Conservation (phyloP, 495 filamentous ascomycete genomes). For the Platismatia glauca region DNA sequence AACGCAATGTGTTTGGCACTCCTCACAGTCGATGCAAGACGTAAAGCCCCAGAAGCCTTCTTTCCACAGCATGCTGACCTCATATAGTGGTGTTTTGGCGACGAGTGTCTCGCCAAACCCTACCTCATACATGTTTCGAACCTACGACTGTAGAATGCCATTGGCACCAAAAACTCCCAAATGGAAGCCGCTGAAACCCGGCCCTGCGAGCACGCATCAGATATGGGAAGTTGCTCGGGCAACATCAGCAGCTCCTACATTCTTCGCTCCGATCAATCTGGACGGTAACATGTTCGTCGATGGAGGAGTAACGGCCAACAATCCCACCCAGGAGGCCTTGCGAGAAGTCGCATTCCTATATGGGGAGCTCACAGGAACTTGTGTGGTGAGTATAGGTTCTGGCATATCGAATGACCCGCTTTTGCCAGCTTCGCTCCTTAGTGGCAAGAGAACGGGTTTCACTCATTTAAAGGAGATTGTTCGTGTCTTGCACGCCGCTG, state of each 20-base stretch:
- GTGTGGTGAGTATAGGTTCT: too few species aligned
- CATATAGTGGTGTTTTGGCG: conserved; percentile 18
- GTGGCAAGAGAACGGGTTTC: too few species aligned
- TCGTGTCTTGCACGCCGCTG: too few species aligned
- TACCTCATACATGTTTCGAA: conserved; percentile 22
- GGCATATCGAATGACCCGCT: too few species aligned
- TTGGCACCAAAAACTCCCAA: neutral
- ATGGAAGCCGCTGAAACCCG: conserved; percentile 21
- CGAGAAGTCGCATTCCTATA: too few species aligned
- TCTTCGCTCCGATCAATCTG: conserved; percentile 35
- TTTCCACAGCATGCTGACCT: too few species aligned
- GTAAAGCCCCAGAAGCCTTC: conserved; percentile 9
- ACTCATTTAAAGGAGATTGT: too few species aligned
- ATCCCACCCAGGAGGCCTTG: too few species aligned
- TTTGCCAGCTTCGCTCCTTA: too few species aligned
- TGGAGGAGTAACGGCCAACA: conserved; percentile 28
- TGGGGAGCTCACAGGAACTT: too few species aligned
- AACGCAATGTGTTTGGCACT: too few species aligned
- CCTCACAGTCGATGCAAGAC: too few species aligned
- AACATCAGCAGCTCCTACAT: conserved; percentile 44
- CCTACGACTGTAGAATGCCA: conserved; percentile 19
- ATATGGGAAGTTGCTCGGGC: conserved; percentile 47
- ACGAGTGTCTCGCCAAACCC: conserved; percentile 3
- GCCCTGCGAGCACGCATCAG: conserved; percentile 24
- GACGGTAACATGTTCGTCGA: conserved; percentile 22